Evolutionary conservation across 192 early-diverging fungal species (phyloP), one percentile per base, ranked within the genome.

Genomic region (Coemansia sp.): DNA sequence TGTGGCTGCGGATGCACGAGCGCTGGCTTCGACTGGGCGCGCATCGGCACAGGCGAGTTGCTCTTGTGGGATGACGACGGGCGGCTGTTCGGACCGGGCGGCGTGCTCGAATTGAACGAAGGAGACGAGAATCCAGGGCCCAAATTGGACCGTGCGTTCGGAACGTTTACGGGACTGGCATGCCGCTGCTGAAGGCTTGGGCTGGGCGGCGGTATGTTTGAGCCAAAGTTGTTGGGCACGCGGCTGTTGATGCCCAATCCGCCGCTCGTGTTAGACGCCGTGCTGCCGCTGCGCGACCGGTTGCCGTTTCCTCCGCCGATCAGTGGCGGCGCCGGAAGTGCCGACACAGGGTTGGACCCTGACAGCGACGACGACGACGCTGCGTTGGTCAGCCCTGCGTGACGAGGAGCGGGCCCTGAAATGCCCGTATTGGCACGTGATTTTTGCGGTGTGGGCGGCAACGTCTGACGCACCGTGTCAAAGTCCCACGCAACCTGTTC

Each of bases 401-500:
- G 31, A 31, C 31, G 31, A 7, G 31, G 31, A 19, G 48, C 53
- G 31, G 31, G 31, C 31, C 31, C 31, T 31, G 31, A 31, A 31
- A 31, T 31, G 46, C 37, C 37, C 5, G 57, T 42, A 22, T 36
- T 15, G 11, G 34, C 50, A 8, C 44, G 59, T 28, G 64, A 23
- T 60, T 70, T 74, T 25, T 69, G 71, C 25, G 76, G 71, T 10
- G 72, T 71, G 15, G 55, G 23, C 14, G 79, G 79, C 36, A 82
- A 60, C 42, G 67, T 63, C 57, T 82, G 69, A 12, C 74, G 74
- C 26, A 82, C 64, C 0, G 73, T 66, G 44, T 62, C 74, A 60
- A 83, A 83, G 40, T 83, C 77, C 82, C 82, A 83, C 2, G 59
- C 60, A 0, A 78, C 81, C 46, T 77, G 69, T n/a, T 71, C 75